Evolutionary conservation across 108 stramenopile species (phyloP).

Genomic region (Seminavis robusta): DNA sequence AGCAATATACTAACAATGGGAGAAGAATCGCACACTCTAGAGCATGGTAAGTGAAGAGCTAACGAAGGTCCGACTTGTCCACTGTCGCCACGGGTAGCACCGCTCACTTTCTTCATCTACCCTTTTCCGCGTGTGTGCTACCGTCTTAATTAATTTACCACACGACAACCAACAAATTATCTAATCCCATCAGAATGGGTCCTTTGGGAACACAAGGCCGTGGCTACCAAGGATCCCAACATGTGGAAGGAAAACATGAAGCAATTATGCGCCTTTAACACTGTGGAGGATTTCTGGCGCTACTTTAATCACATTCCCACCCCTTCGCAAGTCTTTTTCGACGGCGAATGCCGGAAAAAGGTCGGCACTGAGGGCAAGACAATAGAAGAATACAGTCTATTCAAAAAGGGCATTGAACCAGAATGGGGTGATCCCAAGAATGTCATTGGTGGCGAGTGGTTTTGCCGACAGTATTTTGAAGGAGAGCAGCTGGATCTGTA

Average conservation of each 20-base stretch:
- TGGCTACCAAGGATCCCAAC: slow-evolving; percentile 47
- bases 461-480: slow-evolving; percentile 74
- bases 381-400: slow-evolving; percentile 88
- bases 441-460: slow-evolving; percentile 87
- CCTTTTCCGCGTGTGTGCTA: neutral
- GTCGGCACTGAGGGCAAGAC: slow-evolving; percentile 66
- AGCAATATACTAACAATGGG: slow-evolving; percentile 13
- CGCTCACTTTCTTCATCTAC: neutral
- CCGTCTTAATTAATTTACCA: slow-evolving; percentile 1
- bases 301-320: slow-evolving; percentile 84
- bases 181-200: slow-evolving; percentile 90
- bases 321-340: slow-evolving; percentile 82
- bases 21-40: slow-evolving; percentile 38
- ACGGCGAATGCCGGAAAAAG: slow-evolving; percentile 77
- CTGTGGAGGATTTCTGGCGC: slow-evolving; percentile 92
- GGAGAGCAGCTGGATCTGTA: slow-evolving; percentile 75
- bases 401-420: slow-evolving; percentile 94
- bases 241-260: slow-evolving; percentile 89
- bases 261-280: slow-evolving; percentile 72
- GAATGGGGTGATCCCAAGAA: slow-evolving; percentile 94
- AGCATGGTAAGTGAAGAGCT: slow-evolving; percentile 31
- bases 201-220: slow-evolving; percentile 78
- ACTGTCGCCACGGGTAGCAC: neutral
- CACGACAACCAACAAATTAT: too few species aligned
- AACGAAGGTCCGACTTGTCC: neutral